phyloP scores from a whole-genome alignment of 192 early-diverging fungal genomes.

The Podila verticillata region DNA sequence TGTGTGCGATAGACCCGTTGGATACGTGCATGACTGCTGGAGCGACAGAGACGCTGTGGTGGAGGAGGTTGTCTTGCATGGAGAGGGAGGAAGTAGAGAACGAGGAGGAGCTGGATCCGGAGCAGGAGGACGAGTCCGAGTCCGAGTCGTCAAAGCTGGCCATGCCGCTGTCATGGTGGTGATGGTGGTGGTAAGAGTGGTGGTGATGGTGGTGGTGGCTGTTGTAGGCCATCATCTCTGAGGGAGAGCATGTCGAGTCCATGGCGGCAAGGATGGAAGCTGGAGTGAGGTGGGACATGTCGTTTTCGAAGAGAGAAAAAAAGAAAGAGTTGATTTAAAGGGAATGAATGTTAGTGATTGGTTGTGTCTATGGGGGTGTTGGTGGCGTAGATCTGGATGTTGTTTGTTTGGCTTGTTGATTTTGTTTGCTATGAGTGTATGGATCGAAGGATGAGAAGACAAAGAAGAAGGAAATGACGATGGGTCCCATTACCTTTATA shows the following conservation, averaged over 20 bases:
- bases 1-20: background rate
- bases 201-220: slow-evolving; percentile 10
- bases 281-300: slow-evolving; percentile 27
- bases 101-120: slow-evolving; percentile 31
- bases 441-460: background rate
- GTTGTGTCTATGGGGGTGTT: background rate
- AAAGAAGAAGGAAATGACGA: background rate
- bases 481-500: background rate
- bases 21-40: background rate
- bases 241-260: slow-evolving; percentile 42
- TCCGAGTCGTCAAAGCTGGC: slow-evolving; percentile 38
- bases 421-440: too few species aligned
- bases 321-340: background rate
- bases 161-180: slow-evolving; percentile 15
- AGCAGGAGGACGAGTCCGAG: slow-evolving; percentile 36
- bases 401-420: background rate
- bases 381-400: background rate
- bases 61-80: slow-evolving; percentile 9
- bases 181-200: slow-evolving; percentile 6
- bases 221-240: slow-evolving; percentile 40
- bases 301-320: background rate
- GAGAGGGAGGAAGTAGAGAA: slow-evolving; percentile 20
- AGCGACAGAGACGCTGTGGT: background rate
- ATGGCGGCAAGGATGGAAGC: slow-evolving; percentile 39
- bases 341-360: background rate